Percentiles rank a stretch among this genome's conserved stretches.
phyloP scores from a whole-genome alignment of 208 protist genomes.

The Naegleria lovaniensis region DNA sequence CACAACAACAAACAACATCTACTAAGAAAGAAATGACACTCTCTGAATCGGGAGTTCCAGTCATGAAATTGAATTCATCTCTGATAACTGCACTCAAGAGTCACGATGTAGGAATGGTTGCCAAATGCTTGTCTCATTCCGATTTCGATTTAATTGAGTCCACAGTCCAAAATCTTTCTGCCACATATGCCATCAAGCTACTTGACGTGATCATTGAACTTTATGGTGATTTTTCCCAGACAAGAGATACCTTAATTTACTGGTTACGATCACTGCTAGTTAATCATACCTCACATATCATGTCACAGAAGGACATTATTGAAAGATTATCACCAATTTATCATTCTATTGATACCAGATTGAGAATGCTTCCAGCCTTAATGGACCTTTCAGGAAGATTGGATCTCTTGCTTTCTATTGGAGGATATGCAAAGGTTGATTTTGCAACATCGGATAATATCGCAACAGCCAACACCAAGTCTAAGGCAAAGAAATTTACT shows the following conservation, averaged over 20 bases:
- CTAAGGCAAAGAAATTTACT: not conserved
- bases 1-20: not conserved
- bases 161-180: not conserved
- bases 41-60: not conserved
- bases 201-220: not conserved
- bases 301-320: not conserved
- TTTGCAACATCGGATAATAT: not conserved
- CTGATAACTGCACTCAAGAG: not conserved
- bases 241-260: not conserved
- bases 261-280: not conserved
- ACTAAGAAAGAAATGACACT: not conserved
- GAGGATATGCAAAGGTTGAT: not conserved
- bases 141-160: not conserved
- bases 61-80: not conserved
- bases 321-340: not conserved
- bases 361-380: not conserved
- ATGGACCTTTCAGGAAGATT: not conserved
- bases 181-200: not conserved
- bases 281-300: not conserved
- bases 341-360: not conserved
- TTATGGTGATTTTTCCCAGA: not conserved
- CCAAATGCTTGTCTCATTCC: not conserved
- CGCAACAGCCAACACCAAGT: not conserved
- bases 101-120: not conserved
- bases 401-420: not conserved